phyloP scores from a whole-genome alignment of 2,329 filamentous ascomycete genomes.

The Botrytis sinoallii region DNA sequence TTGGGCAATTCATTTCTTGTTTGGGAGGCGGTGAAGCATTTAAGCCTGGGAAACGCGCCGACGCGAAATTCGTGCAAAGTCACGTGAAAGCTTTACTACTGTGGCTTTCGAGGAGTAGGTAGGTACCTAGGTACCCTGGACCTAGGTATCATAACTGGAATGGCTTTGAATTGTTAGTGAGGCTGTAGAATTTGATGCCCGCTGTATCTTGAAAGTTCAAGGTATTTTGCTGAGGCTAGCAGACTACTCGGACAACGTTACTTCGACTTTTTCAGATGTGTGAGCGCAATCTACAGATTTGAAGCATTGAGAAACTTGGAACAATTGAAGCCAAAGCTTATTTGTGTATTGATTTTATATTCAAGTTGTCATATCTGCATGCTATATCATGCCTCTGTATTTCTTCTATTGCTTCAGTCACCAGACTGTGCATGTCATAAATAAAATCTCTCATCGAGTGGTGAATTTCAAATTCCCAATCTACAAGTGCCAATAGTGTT shows the following conservation, averaged over 20 bases:
- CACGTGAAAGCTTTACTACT: neutral
- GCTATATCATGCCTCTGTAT: neutral
- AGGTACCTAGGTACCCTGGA: too few relatives aligned
- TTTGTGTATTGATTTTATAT: neutral
- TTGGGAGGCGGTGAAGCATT: conserved; percentile 2
- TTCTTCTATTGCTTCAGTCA: conserved; percentile 8
- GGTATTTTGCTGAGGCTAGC: too few relatives aligned
- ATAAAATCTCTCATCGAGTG: conserved; percentile 24
- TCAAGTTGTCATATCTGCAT: neutral
- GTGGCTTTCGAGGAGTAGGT: neutral
- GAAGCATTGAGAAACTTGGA: neutral
- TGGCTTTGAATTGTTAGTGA: neutral
- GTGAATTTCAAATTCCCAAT: conserved; percentile 22
- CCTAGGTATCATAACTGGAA: too few relatives aligned
- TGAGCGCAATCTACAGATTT: neutral
- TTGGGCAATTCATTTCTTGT: conserved; percentile 2
- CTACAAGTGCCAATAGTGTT: neutral
- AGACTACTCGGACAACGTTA: too few relatives aligned
- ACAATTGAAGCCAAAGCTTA: neutral
- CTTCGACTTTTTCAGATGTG: neutral
- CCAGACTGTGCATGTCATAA: neutral
- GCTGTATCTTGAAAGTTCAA: neutral
- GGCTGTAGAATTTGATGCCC: neutral
- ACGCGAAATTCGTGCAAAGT: conserved; percentile 7
- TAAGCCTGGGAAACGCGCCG: neutral